Evolutionary conservation across 495 filamentous ascomycete genomes (phyloP), one percentile per base, ranked within the genome.

Genomic region (Talaromyces proteolyticus): DNA sequence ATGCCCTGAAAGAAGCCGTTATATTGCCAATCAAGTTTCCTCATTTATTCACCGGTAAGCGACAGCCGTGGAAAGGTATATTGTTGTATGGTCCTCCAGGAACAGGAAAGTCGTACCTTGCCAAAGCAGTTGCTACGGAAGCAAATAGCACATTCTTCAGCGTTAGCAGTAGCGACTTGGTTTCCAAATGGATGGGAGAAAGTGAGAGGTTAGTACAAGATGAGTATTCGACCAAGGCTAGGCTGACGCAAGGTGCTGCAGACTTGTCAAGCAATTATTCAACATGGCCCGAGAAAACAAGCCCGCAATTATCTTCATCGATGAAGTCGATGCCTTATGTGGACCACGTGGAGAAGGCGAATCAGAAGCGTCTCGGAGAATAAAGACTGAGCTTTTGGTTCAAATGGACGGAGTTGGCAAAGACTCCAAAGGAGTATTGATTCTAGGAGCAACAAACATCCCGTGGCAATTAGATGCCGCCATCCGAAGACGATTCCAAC

Each of bases 91-190:
- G 93, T 1, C 93, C 93, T 1, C 93, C 93, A 0, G 93, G 93
- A 56, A 98, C 93, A 6, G 93, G 93, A 70, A 98, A 98, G 76
- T 89, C 84, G 64, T 96, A 95, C 66, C 75, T 98, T 37, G 93
- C 93, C 53, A 97, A 97, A 63, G 93, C 93, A 7, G 94, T 98
- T 34, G 93, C 93, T 50, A 98, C 93, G 8, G 93, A 98, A 64
- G 94, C 94, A 42, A 97, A 97, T 64, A 95, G 91, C 66, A 98
- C 93, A n/a, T 98, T 98, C 64, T 98, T 98, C 76, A 95, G 90
- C 62, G 91, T 98, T 53, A 94, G 88, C 71, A 92, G 87, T 72
- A 93, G 88, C 73, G 94, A 97, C 64, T 64, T 98, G 68, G 94
- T 97, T 24, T 91, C 86, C 51, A 98, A 98, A 64, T 98, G 93